Evolutionary conservation across 1,284 basidiomycete species (phyloP), one percentile per base, ranked within the genome.

Genomic region (Austropuccinia psidii): DNA sequence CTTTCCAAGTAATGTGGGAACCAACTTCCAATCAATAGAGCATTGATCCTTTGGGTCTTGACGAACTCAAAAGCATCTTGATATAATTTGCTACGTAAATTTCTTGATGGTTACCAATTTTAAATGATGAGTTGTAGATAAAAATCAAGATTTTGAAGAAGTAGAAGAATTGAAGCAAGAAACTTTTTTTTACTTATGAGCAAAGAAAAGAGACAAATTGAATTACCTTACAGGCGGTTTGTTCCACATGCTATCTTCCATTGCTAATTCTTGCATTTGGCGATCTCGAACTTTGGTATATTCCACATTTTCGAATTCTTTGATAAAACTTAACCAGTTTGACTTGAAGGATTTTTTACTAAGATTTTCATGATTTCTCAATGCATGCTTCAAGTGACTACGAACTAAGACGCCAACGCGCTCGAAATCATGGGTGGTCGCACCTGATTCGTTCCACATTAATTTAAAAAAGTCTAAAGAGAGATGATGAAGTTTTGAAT

Each of bases 381-480:
- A 62, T 13, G 77, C 77, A 54, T 78, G 75, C 39, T 62, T 70
- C 9, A 82, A 75, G 87, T 97, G 93, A 83, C 90, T 93, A 58
- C 88, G 87, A 47, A 91, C 89, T 27, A 97, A 83, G 17, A 89
- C 90, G 58, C 87, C 86, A 9, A 97, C 87, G 17, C 93, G 87
- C 43, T 86, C 84, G 78, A 96, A 94, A 80, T 96, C 92, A 35
- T 84, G 87, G 15, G 76, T 75, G 11, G 89, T 88, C 0, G 94
- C 91, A 41, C 90, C 89, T 76, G 90, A 92, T 81, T 97, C 93
- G 78, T 86, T 87, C 93, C 93, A 98, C 89, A 98, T 95, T 39
- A 91, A 86, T 33, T 93, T 82, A 83, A 96, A 96, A 83, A 97
- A 96, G 72, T 87, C 87, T 33, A 90, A 87, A 1, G 90, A 90